phyloP scores from a whole-genome alignment of 148 eudicot genomes.

The Rhododendron griersonianum region DNA sequence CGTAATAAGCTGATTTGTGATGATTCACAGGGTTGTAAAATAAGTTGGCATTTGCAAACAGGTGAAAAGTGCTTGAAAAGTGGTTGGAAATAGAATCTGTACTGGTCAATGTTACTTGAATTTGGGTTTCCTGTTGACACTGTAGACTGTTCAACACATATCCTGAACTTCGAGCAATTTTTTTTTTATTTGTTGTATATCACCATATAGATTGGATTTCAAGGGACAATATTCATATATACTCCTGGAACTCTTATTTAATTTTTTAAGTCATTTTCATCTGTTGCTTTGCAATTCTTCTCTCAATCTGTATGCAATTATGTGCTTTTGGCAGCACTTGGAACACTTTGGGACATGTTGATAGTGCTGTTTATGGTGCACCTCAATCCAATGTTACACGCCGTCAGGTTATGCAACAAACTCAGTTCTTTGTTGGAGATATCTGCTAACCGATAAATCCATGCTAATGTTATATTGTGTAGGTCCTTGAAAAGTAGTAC shows the following conservation, averaged over 20 bases:
- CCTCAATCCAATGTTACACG: conserved; percentile 64
- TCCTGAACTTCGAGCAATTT: not conserved
- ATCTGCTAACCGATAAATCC: not conserved
- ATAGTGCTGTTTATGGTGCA: conserved; percentile 75
- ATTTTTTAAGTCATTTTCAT: not conserved
- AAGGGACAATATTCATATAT: not conserved
- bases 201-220: not conserved
- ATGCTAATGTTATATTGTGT: not conserved
- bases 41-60: not conserved
- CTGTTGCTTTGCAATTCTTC: not conserved
- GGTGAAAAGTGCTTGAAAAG: not conserved
- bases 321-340: conserved; percentile 58
- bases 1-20: not conserved
- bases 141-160: not conserved
- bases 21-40: not conserved
- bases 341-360: conserved; percentile 68
- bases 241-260: not conserved
- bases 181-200: not conserved
- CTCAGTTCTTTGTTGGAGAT: not conserved
- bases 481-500: conserved; percentile 73
- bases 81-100: not conserved
- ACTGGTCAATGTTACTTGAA: not conserved
- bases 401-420: conserved; percentile 52
- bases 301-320: conserved; percentile 7
- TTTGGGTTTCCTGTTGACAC: not conserved